Conservation (phyloP, 495 filamentous ascomycete genomes). For the Mycothermus thermophilus region DNA sequence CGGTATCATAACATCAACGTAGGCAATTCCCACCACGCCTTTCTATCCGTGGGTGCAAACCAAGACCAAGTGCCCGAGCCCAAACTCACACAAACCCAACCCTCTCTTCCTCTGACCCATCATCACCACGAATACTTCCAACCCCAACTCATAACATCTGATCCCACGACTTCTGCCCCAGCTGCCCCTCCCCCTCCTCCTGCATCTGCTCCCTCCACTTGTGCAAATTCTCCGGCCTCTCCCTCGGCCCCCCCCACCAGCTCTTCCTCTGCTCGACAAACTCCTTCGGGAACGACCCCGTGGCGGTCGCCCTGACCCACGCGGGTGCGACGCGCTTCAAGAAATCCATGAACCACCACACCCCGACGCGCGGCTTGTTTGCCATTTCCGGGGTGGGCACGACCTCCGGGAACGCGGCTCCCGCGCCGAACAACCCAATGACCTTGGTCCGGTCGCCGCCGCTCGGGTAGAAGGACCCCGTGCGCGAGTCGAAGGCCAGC, state of each 20-base stretch:
- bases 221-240: no score
- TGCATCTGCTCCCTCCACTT: not conserved
- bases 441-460: not conserved
- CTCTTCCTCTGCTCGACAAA: not conserved
- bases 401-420: constrained; percentile 14
- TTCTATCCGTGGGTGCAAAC: no score
- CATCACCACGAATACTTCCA: no score
- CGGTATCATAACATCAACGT: no score
- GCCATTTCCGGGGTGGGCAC: constrained; percentile 2
- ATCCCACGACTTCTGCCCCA: not conserved
- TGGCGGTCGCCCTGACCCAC: constrained; percentile 6
- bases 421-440: constrained; percentile 14
- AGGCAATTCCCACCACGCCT: no score
- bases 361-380: constrained; percentile 9
- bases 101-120: no score
- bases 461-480: constrained; percentile 6
- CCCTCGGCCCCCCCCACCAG: not conserved
- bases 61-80: no score
- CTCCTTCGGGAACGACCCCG: not conserved
- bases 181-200: not conserved
- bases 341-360: constrained; percentile 15
- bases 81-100: no score
- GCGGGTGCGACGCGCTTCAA: constrained; percentile 9
- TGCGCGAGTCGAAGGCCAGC: constrained; percentile 4
- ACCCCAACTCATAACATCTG: no score